Percentiles rank a stretch among this genome's conserved stretches.
These are phyloP conservation scores for Penicillium turbatum DNA, from an alignment of 495 filamentous ascomycete species.

Conservation along the genomic window DNA sequence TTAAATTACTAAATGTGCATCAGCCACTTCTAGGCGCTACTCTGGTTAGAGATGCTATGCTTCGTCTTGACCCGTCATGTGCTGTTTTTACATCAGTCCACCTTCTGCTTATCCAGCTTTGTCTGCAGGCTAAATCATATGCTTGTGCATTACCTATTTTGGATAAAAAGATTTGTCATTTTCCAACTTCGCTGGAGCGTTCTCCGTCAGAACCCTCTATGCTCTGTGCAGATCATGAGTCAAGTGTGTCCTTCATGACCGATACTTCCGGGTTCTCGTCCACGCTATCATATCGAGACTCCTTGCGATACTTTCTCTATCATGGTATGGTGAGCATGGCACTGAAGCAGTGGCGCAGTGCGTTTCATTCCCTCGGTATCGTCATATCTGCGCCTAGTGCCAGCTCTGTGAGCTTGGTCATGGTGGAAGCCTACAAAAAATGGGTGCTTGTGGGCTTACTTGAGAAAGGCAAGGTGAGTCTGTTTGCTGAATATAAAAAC, in stretches of 20 bases:
- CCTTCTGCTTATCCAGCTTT: constrained; percentile 55
- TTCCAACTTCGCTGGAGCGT: constrained; percentile 46
- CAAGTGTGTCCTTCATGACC: constrained; percentile 50
- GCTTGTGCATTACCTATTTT: constrained; percentile 58
- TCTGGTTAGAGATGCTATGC: constrained; percentile 59
- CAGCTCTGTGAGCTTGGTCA: constrained; percentile 62
- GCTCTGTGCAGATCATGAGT: constrained; percentile 30
- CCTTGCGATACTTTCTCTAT: constrained; percentile 75
- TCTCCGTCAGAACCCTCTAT: constrained; percentile 16
- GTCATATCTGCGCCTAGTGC: constrained; percentile 61
- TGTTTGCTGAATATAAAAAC: neutral
- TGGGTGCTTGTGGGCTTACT: constrained; percentile 80
- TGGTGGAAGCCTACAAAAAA: constrained; percentile 91
- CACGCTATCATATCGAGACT: constrained; percentile 51
- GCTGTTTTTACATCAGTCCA: constrained; percentile 68
- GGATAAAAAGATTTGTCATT: constrained; percentile 63
- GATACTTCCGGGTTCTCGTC: constrained; percentile 53
- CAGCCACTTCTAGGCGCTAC: constrained; percentile 58
- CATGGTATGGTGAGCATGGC: constrained; percentile 76
- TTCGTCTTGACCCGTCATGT: constrained; percentile 68
- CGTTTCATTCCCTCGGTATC: constrained; percentile 64
- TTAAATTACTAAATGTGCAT: constrained; percentile 12
- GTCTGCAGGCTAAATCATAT: constrained; percentile 53
- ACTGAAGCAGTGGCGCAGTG: constrained; percentile 65
- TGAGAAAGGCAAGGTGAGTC: constrained; percentile 57